Base-by-base conservation (phyloP, 257 asterid species). In the Solanum piurae region DNA sequence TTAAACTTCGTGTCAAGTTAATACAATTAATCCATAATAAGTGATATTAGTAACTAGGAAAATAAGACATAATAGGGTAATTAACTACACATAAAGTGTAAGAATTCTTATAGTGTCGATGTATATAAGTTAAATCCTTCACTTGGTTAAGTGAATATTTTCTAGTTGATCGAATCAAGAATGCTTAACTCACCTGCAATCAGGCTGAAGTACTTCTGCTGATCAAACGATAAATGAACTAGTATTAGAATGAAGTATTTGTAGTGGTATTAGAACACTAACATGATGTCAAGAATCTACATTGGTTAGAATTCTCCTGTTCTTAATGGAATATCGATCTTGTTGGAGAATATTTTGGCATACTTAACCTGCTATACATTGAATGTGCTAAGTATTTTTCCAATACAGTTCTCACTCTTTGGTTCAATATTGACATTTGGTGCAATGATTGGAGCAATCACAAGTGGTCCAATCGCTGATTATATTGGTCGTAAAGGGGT, bases 381-480 rank as follows among this genome's bases (percentile, higher is more conserved):
- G 69, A 27, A 42, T 86, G 34, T 80, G 84, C 64, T 0, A 5
- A 77, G 20, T 6, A 80, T 27, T 88, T 42, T 86, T 13, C 64
- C 20, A 83, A 37, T 91, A 92, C 93, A 97, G 99, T 97, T 93
- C 93, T 97, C 99, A 34, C 89, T 96, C 88, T 97, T 97, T 89
- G 99, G 99, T 86, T 96, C 99, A 64, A 90, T 97, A 88, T 49
- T 95, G 89, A 96, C 98, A 21, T 95, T 97, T 86, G 99, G 99
- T 75, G 99, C 98, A 4, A 97, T 97, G 99, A 94, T 97, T 71
- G 99, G 99, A 12, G 99, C 99, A 37, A 94, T 97, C 77, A 96
- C 98, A 1, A 93, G 98, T 5, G 98, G 99, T 58, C 94, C 93
- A 86, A 94, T 95, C 3, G 99, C 98, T 10, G 99, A 97, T 89